A percentile compares a stretch with the other conserved stretches of the same genome.
Evolutionary conservation across 257 asterid genomes (phyloP).

Genomic region (Fraxinus quadrangulata): DNA sequence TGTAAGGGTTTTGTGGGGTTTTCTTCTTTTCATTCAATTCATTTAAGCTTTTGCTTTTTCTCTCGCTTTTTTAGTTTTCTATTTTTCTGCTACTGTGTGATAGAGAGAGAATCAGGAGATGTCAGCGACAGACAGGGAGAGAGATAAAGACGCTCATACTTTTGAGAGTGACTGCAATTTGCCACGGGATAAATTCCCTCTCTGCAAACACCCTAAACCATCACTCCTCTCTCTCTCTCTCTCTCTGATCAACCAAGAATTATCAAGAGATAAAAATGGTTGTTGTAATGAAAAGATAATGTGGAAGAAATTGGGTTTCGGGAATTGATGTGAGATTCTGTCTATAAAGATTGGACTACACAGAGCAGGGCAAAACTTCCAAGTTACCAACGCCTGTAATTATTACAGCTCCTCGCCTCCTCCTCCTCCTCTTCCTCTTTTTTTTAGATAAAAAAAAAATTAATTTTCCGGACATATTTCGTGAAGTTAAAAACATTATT

Average conservation of each 20-base stretch:
- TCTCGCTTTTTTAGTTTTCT: conserved; percentile 21
- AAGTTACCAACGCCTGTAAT: conserved; percentile 17
- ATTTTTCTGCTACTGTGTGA: conserved; percentile 18
- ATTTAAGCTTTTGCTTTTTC: conserved; percentile 28
- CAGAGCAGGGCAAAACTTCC: conserved; percentile 6
- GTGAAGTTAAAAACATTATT: too few relatives aligned
- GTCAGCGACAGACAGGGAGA: conserved; percentile 48
- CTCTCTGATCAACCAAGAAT: neutral
- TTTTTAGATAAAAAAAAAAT: too few relatives aligned
- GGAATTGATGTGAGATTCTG: conserved; percentile 33
- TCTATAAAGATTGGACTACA: conserved; percentile 42
- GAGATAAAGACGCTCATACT: conserved; percentile 47
- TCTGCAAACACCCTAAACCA: neutral
- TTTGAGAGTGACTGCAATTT: conserved; percentile 55
- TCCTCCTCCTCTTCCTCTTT: too few relatives aligned
- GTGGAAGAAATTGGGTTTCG: conserved; percentile 22
- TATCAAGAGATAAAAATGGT: conserved; percentile 2
- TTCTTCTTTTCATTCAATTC: conserved; percentile 19
- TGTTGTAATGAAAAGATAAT: neutral
- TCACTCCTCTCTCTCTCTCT: neutral
- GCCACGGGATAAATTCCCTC: neutral
- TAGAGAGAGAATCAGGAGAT: conserved; percentile 28
- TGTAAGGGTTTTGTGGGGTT: conserved; percentile 32
- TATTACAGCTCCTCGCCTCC: conserved; percentile 6
- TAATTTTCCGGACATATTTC: too few relatives aligned